phyloP scores from a whole-genome alignment of 495 filamentous ascomycete species.

The Chaetomium fimeti region DNA sequence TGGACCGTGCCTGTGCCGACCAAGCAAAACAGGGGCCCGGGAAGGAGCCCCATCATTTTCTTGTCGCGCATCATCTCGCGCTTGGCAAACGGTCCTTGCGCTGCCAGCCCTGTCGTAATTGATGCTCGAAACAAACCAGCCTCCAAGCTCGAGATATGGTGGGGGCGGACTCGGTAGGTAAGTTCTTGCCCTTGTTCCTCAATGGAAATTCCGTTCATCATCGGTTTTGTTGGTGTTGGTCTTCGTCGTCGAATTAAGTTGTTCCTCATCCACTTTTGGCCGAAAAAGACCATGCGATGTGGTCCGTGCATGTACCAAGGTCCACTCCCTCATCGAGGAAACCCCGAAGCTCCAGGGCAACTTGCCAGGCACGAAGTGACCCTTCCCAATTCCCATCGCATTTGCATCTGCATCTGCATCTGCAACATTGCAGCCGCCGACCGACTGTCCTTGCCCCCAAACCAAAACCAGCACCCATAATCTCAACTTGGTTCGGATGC shows the following conservation, averaged over 20 bases:
- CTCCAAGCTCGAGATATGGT: neutral
- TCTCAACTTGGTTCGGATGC: constrained; percentile 26
- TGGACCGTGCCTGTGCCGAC: neutral
- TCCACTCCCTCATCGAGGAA: no score
- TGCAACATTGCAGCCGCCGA: neutral
- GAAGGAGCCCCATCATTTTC: neutral
- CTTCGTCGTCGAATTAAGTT: no score
- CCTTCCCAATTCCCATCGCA: neutral
- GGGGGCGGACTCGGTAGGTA: no score
- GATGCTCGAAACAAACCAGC: constrained; percentile 5
- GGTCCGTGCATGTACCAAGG: neutral
- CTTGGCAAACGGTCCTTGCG: neutral
- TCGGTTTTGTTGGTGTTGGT: no score
- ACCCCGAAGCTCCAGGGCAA: no score
- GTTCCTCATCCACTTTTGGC: no score
- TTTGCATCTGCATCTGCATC: no score
- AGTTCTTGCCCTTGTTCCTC: no score
- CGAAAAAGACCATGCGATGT: neutral
- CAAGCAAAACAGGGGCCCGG: neutral
- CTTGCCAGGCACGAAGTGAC: no score
- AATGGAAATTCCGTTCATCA: no score
- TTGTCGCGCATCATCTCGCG: neutral
- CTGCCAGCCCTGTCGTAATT: constrained; percentile 8
- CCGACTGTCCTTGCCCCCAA: neutral
- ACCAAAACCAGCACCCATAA: neutral